Evolutionary conservation across 2,329 filamentous ascomycete species (phyloP).

Genomic region (Colletotrichum musicola): DNA sequence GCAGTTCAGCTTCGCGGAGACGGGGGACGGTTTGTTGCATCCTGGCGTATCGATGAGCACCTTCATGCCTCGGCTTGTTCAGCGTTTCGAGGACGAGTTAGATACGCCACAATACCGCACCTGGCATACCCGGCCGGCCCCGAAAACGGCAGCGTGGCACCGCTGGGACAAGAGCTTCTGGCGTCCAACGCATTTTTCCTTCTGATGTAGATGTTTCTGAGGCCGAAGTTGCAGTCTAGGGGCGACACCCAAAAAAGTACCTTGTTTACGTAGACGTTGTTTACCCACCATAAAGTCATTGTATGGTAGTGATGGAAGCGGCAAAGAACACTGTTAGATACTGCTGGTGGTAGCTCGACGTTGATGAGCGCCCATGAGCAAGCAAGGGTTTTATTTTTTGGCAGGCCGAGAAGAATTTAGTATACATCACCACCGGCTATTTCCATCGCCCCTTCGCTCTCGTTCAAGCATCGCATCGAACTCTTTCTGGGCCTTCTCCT

Average conservation of each 20-base stretch:
- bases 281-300: too few species aligned
- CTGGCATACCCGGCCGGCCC: conserved; percentile 24
- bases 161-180: conserved; percentile 35
- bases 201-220: not conserved
- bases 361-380: too few species aligned
- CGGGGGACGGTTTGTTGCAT: conserved; percentile 43
- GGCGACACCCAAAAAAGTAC: too few species aligned
- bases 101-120: conserved; percentile 23
- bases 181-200: conserved; percentile 36
- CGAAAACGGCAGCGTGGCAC: conserved; percentile 32
- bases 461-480: conserved; percentile 63
- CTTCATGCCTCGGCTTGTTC: conserved; percentile 36
- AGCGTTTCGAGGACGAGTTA: conserved; percentile 31
- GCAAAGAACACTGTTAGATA: too few species aligned
- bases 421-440: conserved; percentile 26
- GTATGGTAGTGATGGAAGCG: too few species aligned
- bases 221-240: too few species aligned
- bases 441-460: conserved; percentile 48
- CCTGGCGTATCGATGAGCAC: conserved; percentile 36
- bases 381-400: too few species aligned
- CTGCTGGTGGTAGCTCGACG: too few species aligned
- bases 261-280: too few species aligned
- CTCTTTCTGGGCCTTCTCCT: conserved; percentile 62
- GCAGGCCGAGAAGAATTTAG: not conserved
- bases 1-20: conserved; percentile 44